These are phyloP conservation scores for Botrytis porri DNA, from an alignment of 2,329 filamentous ascomycete genomes.

Conservation along the genomic window DNA sequence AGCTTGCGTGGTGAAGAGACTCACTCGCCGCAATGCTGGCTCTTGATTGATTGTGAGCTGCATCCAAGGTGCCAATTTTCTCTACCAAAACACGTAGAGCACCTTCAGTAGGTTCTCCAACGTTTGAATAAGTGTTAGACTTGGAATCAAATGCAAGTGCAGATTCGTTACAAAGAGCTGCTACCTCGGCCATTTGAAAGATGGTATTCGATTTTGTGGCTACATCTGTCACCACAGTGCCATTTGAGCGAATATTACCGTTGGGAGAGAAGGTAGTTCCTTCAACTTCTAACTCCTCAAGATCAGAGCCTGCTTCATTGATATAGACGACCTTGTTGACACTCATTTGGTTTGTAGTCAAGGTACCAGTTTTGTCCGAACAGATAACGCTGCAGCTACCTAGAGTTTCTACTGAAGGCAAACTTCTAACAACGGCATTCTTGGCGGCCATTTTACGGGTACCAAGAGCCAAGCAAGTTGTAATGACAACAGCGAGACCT, in stretches of 20 bases:
- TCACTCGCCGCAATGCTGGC: constrained; percentile 50
- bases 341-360: constrained; percentile 99
- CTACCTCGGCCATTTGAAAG: constrained; percentile 70
- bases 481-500: constrained; percentile 96
- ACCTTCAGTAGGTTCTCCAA: constrained; percentile 95
- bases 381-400: constrained; percentile 99
- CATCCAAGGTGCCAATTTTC: constrained; percentile 76
- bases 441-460: constrained; percentile 99
- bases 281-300: constrained; percentile 86
- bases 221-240: constrained; percentile 66
- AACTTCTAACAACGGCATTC: constrained; percentile 92
- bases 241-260: constrained; percentile 67
- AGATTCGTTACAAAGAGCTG: constrained; percentile 84
- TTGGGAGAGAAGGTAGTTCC: constrained; percentile 89
- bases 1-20: constrained; percentile 76
- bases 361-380: constrained; percentile 97
- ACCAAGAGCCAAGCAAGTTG: constrained; percentile 93
- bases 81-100: constrained; percentile 87
- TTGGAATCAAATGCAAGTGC: constrained; percentile 78
- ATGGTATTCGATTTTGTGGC: constrained; percentile 72
- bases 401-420: constrained; percentile 95
- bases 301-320: constrained; percentile 64
- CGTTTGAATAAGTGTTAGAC: constrained; percentile 69
- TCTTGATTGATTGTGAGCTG: constrained; percentile 49
- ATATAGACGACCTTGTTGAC: constrained; percentile 90